A percentile compares a stretch with the other conserved stretches of the same genome.
Conservation (phyloP, 306 rosid genomes). For the Fragaria iinumae region DNA sequence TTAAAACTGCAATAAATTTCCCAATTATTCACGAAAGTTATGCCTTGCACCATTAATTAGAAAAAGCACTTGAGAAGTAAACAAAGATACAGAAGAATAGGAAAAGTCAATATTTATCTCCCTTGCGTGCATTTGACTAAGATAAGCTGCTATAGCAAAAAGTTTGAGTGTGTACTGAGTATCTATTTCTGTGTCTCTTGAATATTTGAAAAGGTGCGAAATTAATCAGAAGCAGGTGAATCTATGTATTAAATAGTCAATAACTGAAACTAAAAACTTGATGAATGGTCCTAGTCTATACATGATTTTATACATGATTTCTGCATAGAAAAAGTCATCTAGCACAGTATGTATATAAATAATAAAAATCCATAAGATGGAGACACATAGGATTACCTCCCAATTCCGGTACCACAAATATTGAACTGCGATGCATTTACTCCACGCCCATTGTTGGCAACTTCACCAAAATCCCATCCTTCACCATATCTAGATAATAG, state of each 20-base stretch:
- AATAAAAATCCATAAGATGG: slow-evolving; percentile 6
- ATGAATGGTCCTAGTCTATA: not conserved
- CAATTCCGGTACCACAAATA: slow-evolving; percentile 77
- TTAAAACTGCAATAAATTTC: slow-evolving; percentile 58
- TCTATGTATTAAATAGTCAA: slow-evolving; percentile 7
- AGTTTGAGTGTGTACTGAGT: not conserved
- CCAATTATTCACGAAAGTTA: slow-evolving; percentile 20
- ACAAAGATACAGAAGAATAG: not conserved
- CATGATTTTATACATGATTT: not conserved
- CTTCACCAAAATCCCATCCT: slow-evolving; percentile 99
- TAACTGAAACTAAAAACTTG: slow-evolving; percentile 5
- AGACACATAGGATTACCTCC: slow-evolving; percentile 60
- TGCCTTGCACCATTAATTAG: not conserved
- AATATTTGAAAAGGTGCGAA: not conserved
- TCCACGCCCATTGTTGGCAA: slow-evolving; percentile 88
- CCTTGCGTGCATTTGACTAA: not conserved
- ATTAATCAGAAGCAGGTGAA: not conserved
- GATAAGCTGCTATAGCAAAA: not conserved
- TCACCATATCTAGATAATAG: slow-evolving; percentile 73
- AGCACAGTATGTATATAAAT: slow-evolving; percentile 5
- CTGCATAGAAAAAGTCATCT: slow-evolving; percentile 2
- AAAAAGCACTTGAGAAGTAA: not conserved
- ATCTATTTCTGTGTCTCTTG: not conserved
- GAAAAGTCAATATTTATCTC: not conserved
- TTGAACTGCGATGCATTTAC: slow-evolving; percentile 90